Base-by-base conservation (phyloP, 805 yeast genomes). In the Yamadazyma tumulicola region DNA sequence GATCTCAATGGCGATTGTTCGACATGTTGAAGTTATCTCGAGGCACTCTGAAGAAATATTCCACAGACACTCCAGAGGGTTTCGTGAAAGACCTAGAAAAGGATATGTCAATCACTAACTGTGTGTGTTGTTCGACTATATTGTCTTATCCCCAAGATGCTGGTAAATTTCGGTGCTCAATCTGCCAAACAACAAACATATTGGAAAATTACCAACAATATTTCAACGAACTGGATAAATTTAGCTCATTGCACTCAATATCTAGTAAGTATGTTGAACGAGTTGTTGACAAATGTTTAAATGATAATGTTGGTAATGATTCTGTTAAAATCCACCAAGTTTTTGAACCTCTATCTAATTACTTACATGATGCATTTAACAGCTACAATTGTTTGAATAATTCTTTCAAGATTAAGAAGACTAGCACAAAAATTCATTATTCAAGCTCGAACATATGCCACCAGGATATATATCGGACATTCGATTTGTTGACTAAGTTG, bases 81-180 rank as follows among this genome's bases (percentile, higher is more conserved):
- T n/a, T n/a, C 34, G 14, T 26, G 38, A 22, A 15, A 17, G 29
- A 34, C 18, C 18, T 15, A 4, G 29, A 23, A 6, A 25, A 38
- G 4, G 34, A 26, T 8, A 22, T 26, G 32, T 35, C 34, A n/a
- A 52, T 61, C 10, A 46, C 49, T 20, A 53, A 52, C 32, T 67
- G 72, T 39, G 47, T 47, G 9, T 67, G 72, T 38, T 67, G 72
- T 42, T 66, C 64, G 4, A 57, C 61, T 2, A 39, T 64, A 1
- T 42, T 66, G 16, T 47, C 60, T 1, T 57, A 55, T 32, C 60
- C 64, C 1, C 45, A 41, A 17, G 47, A 41, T 11, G 38, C 58
- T 7, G 24, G 37, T n/a, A 65, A 65, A 37, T 79, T 74, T 50
- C 70, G 73, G 38, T 85, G 95, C 49, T 64, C 79, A 0, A 64